Evolutionary conservation across 306 rosid genomes (phyloP), one percentile per base, ranked within the genome.

Genomic region (Lathyrus aphaca): DNA sequence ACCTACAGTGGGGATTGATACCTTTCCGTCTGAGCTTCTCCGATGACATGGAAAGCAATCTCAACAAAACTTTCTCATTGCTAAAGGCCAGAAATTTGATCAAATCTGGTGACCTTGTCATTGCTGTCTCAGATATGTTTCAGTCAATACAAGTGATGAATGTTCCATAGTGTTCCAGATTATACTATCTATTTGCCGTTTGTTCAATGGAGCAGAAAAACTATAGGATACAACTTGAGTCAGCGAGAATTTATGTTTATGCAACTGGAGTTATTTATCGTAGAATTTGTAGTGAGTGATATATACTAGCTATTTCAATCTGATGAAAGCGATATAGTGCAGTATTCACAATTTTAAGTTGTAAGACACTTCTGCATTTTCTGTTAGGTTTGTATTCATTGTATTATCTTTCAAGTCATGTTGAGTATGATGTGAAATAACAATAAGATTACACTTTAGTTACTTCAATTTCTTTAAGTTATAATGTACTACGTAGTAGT

Each of bases 1-100:
- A 95, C 85, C 84, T 95, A 30, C 99, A 95, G 72, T 95, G 99
- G 99, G 99, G 99, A 63, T 85, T 95, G 79, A 91, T 95, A 72
- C 99, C 99, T 13, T 95, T 95, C 74, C 93, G 97, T 30, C 73
- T 95, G 63, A 83, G 95, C 86, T 95, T 95, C 86, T 80, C 96
- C 0, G 97, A 95, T 27, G 97, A 95, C 27, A 95, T 95, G 99
- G 99, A 95, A 57, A 91, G 85, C 89, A 87, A 95, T 82, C 96
- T 95, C 57, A 89, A 91, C 37, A 95, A 81, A 68, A 95, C 97
- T 48, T 95, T 95, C 77, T 66, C 95, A 10, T 82, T 95, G 83
- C 96, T 95, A 29, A 95, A 91, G 87, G 99, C 99, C 68, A 77
- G 97, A 83, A 95, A 95, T 78, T 73, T 95, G 77, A 87, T 95